Conservation (phyloP, 768 basidiomycete species). For the Nidularia pulvinata region DNA sequence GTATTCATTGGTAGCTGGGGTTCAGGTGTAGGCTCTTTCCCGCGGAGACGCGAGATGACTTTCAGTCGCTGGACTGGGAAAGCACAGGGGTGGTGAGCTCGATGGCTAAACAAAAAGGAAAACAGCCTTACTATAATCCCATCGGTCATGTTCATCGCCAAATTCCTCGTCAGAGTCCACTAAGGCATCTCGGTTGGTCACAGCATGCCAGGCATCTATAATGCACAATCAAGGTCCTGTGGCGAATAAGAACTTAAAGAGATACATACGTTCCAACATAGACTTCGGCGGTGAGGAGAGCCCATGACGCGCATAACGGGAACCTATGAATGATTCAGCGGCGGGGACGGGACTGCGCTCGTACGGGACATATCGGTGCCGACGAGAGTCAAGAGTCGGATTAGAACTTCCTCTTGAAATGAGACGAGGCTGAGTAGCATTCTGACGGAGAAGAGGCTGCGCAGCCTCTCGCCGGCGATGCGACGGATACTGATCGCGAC, state of each 20-base stretch:
- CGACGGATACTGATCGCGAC: no score
- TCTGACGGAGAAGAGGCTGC: no score
- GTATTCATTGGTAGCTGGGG: no score
- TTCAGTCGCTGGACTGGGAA: conserved; percentile 56
- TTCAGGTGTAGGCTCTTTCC: conserved; percentile 58
- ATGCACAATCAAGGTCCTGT: not conserved
- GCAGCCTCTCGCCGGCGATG: no score
- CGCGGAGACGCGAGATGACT: conserved; percentile 57
- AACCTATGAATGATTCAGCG: no score
- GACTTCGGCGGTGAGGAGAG: conserved; percentile 36
- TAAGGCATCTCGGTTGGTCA: conserved; percentile 69
- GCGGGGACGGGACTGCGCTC: no score
- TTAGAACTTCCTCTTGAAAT: not conserved
- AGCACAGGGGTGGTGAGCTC: conserved; percentile 5
- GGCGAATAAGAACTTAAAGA: conserved; percentile 1
- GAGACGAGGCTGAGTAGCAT: not conserved
- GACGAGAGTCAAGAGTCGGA: no score
- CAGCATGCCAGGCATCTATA: conserved; percentile 73
- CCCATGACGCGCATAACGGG: no score
- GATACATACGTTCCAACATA: conserved; percentile 66
- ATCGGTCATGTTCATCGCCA: conserved; percentile 60
- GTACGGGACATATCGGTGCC: conserved; percentile 36
- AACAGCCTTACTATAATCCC: conserved; percentile 59
- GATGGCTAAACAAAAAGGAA: conserved; percentile 6
- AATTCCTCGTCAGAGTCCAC: conserved; percentile 75